Evolutionary conservation across 2,329 filamentous ascomycete species (phyloP), one percentile per base, ranked within the genome.

Genomic region (Blastomyces parvus): DNA sequence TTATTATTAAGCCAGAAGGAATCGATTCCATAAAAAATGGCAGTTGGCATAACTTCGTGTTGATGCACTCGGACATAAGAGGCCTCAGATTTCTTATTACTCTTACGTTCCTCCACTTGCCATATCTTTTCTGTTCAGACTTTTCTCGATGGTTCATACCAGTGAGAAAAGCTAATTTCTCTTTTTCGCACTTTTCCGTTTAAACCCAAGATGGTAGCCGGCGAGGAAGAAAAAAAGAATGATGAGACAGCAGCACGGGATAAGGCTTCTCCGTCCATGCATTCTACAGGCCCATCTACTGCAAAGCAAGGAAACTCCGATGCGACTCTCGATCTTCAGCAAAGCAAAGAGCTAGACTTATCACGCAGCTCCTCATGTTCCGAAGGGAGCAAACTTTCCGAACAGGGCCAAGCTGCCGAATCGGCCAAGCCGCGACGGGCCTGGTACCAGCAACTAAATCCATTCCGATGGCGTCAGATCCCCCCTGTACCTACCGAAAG

Each of bases 401-500:
- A 64, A 48, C 33, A 48, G 11, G 30, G 58, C 11, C 52, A 59
- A 48, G 52, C 36, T 59, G 59, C 27, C 50, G 56, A 58, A 53
- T 44, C 19, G 13, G 40, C 58, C n/a, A 62, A 33, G 60, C 62
- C 58, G n/a, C 63, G 36, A 30, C 38, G 60, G 40, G 68, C 66
- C 70, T 80, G 78, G 78, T 71, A 76, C 67, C 70, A 70, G 62
- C 73, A 68, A 53, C 65, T 79, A 59, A 80, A 81, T 63, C 79
- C 79, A 13, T 64, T 81, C 22, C 75, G 78, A 71, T 75, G 77
- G 65, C 80, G 80, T 55, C 72, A 74, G 22, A 76, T 76, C 48
- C 84, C 84, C n/a, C 82, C 83, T 2, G 74, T 86, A 1, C 84
- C 85, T 1, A 73, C 81, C 33, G 76, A 82, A 68, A 76, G 84